A percentile compares a stretch with the other conserved stretches of the same genome.
Evolutionary conservation across 2,329 filamentous ascomycete species (phyloP).

Genomic region (Xylariaceae sp.): DNA sequence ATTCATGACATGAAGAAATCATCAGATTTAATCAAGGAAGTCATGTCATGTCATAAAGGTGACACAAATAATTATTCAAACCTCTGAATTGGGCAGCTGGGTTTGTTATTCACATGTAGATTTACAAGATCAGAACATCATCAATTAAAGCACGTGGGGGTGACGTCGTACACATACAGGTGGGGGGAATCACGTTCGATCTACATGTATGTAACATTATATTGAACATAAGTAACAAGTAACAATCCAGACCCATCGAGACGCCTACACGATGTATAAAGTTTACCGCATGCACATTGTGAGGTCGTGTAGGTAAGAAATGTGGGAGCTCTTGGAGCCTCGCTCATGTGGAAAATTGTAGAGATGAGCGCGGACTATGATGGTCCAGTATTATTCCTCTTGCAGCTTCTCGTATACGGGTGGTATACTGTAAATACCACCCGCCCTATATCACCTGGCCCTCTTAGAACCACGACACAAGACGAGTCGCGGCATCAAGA

Average conservation of each 20-base stretch:
- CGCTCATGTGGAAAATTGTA: conserved; percentile 46
- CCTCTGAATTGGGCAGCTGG: not conserved
- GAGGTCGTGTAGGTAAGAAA: no score
- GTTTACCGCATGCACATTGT: not conserved
- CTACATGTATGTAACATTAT: no score
- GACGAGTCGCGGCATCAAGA: conserved; percentile 38
- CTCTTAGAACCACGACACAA: conserved; percentile 39
- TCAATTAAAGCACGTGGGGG: conserved; percentile 14
- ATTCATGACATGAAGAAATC: conserved; percentile 29
- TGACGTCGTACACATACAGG: conserved; percentile 28
- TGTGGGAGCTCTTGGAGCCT: conserved; percentile 56
- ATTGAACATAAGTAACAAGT: no score
- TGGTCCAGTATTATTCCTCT: conserved; percentile 48
- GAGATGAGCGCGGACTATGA: conserved; percentile 57
- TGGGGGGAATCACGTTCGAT: conserved; percentile 6
- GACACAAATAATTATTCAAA: not conserved
- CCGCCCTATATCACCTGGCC: conserved; percentile 32
- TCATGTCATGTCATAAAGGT: not conserved
- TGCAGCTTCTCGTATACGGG: conserved; percentile 40
- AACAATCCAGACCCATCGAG: not conserved
- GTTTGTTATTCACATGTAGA: not conserved
- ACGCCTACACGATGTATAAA: not conserved
- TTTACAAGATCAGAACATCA: conserved; percentile 8
- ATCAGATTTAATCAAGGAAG: conserved; percentile 1
- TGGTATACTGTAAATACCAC: conserved; percentile 25